phyloP scores from a whole-genome alignment of 352 stramenopile genomes.

The Lagenidium giganteum region DNA sequence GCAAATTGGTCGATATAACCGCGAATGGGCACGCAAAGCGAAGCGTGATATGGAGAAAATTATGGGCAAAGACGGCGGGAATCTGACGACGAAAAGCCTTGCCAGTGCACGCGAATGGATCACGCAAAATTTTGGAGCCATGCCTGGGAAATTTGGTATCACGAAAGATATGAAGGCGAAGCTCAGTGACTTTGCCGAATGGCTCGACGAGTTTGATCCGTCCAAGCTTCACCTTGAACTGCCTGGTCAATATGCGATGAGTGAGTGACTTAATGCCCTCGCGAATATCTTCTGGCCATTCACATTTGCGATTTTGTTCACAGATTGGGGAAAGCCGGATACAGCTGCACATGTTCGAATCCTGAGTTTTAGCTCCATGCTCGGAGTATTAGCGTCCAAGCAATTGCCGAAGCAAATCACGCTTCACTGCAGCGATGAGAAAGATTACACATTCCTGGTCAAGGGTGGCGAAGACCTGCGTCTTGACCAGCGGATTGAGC shows the following conservation, averaged over 20 bases:
- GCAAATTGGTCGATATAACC: slow-evolving; percentile 74
- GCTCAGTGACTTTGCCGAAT: slow-evolving; percentile 66
- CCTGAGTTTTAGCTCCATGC: slow-evolving; percentile 54
- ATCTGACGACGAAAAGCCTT: slow-evolving; percentile 36
- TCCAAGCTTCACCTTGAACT: slow-evolving; percentile 49
- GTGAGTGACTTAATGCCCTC: slow-evolving; percentile 19
- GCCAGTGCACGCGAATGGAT: slow-evolving; percentile 45
- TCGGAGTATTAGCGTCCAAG: slow-evolving; percentile 66
- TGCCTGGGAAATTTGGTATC: slow-evolving; percentile 48
- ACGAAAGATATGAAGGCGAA: slow-evolving; percentile 65
- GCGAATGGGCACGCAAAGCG: slow-evolving; percentile 50
- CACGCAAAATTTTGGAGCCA: slow-evolving; percentile 45
- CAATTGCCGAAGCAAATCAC: slow-evolving; percentile 64
- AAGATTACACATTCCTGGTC: slow-evolving; percentile 71
- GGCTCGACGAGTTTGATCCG: slow-evolving; percentile 68
- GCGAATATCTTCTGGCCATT: not conserved
- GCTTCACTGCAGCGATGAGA: slow-evolving; percentile 63
- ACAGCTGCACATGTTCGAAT: slow-evolving; percentile 41
- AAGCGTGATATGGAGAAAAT: slow-evolving; percentile 52
- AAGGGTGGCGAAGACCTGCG: slow-evolving; percentile 87
- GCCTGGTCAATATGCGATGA: slow-evolving; percentile 56
- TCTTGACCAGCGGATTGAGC: slow-evolving; percentile 85
- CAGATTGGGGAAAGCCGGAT: slow-evolving; percentile 57
- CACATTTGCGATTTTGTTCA: not conserved
- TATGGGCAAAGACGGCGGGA: slow-evolving; percentile 42